These are phyloP conservation scores for Pichia sp. DNA, from an alignment of 1,139 yeast species.

Conservation along the genomic window DNA sequence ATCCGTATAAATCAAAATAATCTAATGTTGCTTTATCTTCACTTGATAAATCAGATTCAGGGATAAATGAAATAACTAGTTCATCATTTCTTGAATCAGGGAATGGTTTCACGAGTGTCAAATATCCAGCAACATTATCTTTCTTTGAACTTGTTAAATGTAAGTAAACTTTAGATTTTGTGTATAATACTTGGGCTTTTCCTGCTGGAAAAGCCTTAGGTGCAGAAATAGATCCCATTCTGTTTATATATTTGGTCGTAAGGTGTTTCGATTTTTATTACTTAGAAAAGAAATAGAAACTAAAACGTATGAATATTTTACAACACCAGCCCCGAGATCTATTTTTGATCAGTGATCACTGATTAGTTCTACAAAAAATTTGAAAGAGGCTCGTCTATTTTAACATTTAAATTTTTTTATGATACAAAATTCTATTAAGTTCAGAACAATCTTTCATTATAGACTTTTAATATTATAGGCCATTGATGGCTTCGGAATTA, in stretches of 20 bases:
- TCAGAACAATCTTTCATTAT: neutral
- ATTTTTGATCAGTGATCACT: no score
- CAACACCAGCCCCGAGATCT: no score
- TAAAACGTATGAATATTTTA: no score
- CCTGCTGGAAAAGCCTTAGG: slow-evolving; percentile 24
- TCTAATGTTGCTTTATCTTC: slow-evolving; percentile 30
- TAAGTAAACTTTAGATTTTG: slow-evolving; percentile 66
- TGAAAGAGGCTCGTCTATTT: neutral
- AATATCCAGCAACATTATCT: slow-evolving; percentile 75
- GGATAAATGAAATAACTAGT: slow-evolving; percentile 65
- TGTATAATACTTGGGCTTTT: slow-evolving; percentile 39
- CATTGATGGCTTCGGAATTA: neutral
- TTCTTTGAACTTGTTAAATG: slow-evolving; percentile 71
- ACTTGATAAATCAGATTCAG: slow-evolving; percentile 43
- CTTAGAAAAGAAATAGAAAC: no score
- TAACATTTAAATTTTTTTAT: neutral
- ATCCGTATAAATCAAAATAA: slow-evolving; percentile 28
- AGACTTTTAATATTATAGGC: neutral
- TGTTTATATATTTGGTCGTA: no score
- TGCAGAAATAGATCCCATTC: neutral
- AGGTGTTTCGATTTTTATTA: no score
- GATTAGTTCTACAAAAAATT: neutral
- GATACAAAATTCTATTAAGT: neutral
- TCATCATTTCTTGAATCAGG: slow-evolving; percentile 48
- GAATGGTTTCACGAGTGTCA: slow-evolving; percentile 55